Evolutionary conservation across 2,329 filamentous ascomycete genomes (phyloP), one percentile per base, ranked within the genome.

Genomic region (Calonectria naviculata): DNA sequence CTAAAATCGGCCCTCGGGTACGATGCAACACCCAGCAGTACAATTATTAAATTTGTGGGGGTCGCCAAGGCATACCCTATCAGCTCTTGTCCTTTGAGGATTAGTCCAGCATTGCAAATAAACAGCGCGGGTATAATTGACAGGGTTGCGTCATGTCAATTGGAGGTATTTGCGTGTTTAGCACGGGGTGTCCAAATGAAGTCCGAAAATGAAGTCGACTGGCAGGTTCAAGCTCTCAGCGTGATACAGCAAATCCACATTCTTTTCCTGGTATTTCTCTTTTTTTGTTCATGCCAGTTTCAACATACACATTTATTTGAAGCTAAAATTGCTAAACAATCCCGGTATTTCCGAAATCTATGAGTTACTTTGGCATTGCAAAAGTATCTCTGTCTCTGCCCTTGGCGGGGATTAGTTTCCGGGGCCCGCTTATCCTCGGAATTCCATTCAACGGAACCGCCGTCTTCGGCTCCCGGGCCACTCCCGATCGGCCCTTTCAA

Each of bases 331-430:
- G n/a, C n/a, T n/a, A n/a, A n/a, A n/a, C n/a, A n/a, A n/a, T n/a
- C n/a, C n/a, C n/a, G n/a, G n/a, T n/a, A n/a, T n/a, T n/a, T n/a
- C n/a, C n/a, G n/a, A n/a, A n/a, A n/a, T n/a, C n/a, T n/a, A n/a
- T n/a, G n/a, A n/a, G n/a, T n/a, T n/a, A n/a, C n/a, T n/a, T n/a
- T n/a, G n/a, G n/a, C n/a, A n/a, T n/a, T n/a, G n/a, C n/a, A n/a
- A n/a, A 26, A 73, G 63, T 58, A 71, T 67, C 34, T 70, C 44
- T 10, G 24, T 36, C 21, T 65, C 36, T 15, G n/a, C 31, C 31
- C 24, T 49, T 4, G 31, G 15, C 26, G 34, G 52, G 36, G 15
- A 58, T 36, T 15, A 19, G 52, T 31, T 7, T 47, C 41, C n/a
- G 31, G 8, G 17, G 29, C 49, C 24, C 34, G 26, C 28, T 42